These are phyloP conservation scores for Pyrenochaeta sp. DNA, from an alignment of 2,329 filamentous ascomycete genomes.

Conservation along the genomic window DNA sequence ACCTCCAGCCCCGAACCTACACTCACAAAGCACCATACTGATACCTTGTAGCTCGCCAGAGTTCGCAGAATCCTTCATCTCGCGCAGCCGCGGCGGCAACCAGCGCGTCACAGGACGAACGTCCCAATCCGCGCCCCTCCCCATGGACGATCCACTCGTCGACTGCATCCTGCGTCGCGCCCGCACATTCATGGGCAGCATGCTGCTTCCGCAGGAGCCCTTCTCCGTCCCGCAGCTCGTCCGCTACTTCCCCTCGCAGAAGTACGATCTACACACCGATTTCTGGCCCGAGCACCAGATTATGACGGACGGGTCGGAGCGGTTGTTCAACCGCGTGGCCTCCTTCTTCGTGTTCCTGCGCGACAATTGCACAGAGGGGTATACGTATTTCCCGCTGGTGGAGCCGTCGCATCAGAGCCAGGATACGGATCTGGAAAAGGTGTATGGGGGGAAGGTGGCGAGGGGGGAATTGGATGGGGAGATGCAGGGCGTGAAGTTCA, in stretches of 20 bases:
- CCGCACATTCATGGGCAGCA: slow-evolving; percentile 32
- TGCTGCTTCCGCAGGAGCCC: slow-evolving; percentile 26
- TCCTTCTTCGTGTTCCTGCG: slow-evolving; percentile 35
- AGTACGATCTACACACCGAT: slow-evolving; percentile 36
- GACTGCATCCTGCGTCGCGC: slow-evolving; percentile 32
- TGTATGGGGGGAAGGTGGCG: slow-evolving; percentile 19
- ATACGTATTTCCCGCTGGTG: slow-evolving; percentile 33
- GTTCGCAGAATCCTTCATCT: slow-evolving; percentile 33
- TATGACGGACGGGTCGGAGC: slow-evolving; percentile 16
- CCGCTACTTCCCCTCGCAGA: slow-evolving; percentile 28
- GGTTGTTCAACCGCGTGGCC: slow-evolving; percentile 29
- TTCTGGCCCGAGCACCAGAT: slow-evolving; percentile 33
- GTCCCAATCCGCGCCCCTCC: slow-evolving; percentile 30
- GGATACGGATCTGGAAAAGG: slow-evolving; percentile 6
- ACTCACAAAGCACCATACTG: not conserved
- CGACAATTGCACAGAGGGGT: slow-evolving; percentile 30
- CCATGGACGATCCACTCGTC: slow-evolving; percentile 23
- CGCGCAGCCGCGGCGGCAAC: slow-evolving; percentile 17
- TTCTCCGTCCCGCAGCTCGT: slow-evolving; percentile 35
- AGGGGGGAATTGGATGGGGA: slow-evolving; percentile 26
- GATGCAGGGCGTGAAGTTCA: slow-evolving; percentile 60
- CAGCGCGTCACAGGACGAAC: slow-evolving; percentile 30
- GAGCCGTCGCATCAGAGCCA: slow-evolving; percentile 13
- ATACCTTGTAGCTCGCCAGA: slow-evolving; percentile 17
- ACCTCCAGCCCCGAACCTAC: not conserved